Evolutionary conservation across 345 rosid genomes (phyloP), one percentile per base, ranked within the genome.

Genomic region (Eucalyptus coolabah): DNA sequence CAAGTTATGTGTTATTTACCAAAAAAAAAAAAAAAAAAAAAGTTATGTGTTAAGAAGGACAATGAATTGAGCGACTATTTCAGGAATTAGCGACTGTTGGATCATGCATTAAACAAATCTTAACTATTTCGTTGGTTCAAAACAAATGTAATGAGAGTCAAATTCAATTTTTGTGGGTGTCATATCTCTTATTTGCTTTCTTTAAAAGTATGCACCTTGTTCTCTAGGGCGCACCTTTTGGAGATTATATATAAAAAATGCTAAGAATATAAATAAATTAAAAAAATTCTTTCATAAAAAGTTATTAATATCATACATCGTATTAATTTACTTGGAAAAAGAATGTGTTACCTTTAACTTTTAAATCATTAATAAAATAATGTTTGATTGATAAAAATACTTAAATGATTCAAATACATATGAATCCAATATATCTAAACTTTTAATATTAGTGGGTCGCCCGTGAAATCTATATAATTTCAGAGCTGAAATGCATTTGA

Each of bases 51-150:
- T 44, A 44, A 2, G 45, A 44, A 44, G 45, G 45, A 44, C 30
- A 56, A 56, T 56, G 13, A 56, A 56, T 56, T 1, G 12, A 56
- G 6, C 12, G 12, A 45, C 49, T 45, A 45, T 45, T 45, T 45
- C 49, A 0, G 3, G 30, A 23, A 56, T 56, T 56, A 56, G 14
- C 0, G 28, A 2, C 3, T 5, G 9, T 56, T 2, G 30, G 12
- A 56, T 56, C 63, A 24, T 10, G 6, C 30, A 56, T 56, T 56
- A 56, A 56, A 23, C 4, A 56, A 24, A 56, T 56, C 30, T 56
- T 4, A 56, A 56, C 6, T 1, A 56, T 24, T 56, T 56, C 6
- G 0, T 56, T 4, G 37, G 77, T 30, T 65, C 19, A 7, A n/a
- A 14, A 65, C 21, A 15, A 14, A n/a, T 15, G 5, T 2, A 6